Percentiles rank a stretch among this genome's conserved stretches.
These are phyloP conservation scores for Amphichorda felina DNA, from an alignment of 2,329 filamentous ascomycete genomes.

Conservation along the genomic window DNA sequence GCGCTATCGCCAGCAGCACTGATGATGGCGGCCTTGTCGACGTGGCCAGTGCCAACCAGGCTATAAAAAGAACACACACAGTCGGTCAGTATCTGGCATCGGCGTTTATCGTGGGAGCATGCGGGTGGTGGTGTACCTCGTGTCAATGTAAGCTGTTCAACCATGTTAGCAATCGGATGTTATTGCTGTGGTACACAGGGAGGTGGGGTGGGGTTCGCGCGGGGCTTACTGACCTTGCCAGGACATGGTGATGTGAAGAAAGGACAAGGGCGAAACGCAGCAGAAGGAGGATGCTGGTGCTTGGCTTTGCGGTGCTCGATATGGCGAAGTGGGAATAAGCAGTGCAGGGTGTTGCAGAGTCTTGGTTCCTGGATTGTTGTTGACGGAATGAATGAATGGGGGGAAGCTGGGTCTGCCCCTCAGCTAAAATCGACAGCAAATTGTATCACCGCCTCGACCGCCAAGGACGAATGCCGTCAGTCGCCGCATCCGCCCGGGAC, in stretches of 20 bases:
- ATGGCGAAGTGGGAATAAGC: neutral
- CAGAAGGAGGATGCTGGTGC: neutral
- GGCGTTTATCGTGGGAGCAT: too few relatives aligned
- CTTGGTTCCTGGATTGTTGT: too few relatives aligned
- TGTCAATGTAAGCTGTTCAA: constrained; percentile 36
- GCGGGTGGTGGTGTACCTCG: constrained; percentile 25
- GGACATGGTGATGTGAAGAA: constrained; percentile 5
- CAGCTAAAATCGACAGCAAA: too few relatives aligned
- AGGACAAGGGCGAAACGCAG: neutral
- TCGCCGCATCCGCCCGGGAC: too few relatives aligned
- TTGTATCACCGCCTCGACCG: too few relatives aligned
- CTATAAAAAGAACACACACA: constrained; percentile 42
- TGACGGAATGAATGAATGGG: too few relatives aligned
- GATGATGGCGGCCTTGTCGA: constrained; percentile 80
- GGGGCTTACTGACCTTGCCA: constrained; percentile 6
- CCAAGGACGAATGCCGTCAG: too few relatives aligned
- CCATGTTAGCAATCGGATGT: neutral
- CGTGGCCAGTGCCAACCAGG: constrained; percentile 65
- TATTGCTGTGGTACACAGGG: neutral
- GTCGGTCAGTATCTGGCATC: constrained; percentile 8
- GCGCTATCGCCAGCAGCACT: constrained; percentile 67
- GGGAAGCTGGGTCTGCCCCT: too few relatives aligned
- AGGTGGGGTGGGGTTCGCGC: constrained; percentile 1
- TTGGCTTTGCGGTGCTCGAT: neutral
- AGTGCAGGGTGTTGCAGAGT: too few relatives aligned